Evolutionary conservation across 257 asterid genomes (phyloP).

Genomic region (Verbena officinalis): DNA sequence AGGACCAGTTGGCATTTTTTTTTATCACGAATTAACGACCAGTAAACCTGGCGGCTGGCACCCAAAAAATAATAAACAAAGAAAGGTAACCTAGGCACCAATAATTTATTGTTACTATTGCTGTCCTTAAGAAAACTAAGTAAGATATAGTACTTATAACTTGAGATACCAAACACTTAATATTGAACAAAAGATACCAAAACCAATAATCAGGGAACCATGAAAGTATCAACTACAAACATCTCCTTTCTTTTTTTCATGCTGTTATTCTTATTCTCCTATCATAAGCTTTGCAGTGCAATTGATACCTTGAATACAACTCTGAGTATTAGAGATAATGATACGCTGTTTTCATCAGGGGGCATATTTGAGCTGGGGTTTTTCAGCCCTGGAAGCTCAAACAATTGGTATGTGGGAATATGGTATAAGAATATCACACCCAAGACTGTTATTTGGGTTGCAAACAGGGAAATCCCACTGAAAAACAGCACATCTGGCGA

Average conservation of each 20-base stretch:
- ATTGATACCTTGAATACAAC: conserved; percentile 2
- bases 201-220: too few species aligned
- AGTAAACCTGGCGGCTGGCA: too few species aligned
- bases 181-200: too few species aligned
- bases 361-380: conserved; percentile 28
- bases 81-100: too few species aligned
- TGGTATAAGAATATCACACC: conserved; percentile 41
- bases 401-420: conserved; percentile 43
- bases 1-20: too few species aligned
- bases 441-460: conserved; percentile 22
- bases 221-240: background rate
- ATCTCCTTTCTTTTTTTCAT: background rate
- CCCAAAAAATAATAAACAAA: too few species aligned
- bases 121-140: too few species aligned
- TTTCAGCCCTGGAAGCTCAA: conserved; percentile 27
- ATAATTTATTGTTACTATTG: too few species aligned
- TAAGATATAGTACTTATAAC: too few species aligned
- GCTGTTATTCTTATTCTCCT: background rate
- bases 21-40: too few species aligned
- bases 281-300: conserved; percentile 1
- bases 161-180: too few species aligned
- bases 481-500: conserved; percentile 28
- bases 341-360: conserved; percentile 25
- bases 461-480: conserved; percentile 33
- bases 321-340: conserved; percentile 17